Evolutionary conservation across 768 basidiomycete genomes (phyloP).

Genomic region (Chalciporus piperatus): DNA sequence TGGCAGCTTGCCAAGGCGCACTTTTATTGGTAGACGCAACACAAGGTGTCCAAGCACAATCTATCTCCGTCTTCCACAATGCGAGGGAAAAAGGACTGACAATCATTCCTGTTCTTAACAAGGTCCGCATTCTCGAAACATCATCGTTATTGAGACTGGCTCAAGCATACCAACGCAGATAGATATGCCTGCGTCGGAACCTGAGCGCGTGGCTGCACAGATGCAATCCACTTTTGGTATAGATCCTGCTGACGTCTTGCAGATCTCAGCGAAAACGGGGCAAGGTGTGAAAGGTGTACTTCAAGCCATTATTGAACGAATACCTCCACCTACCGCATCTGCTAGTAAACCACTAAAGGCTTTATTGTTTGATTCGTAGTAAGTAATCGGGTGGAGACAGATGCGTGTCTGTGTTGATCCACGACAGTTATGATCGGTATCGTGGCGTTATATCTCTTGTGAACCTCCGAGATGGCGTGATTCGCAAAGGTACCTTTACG

Average conservation of each 20-base stretch:
- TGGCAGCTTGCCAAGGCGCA: slow-evolving; percentile 93
- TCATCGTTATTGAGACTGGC: not conserved
- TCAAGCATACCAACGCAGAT: slow-evolving; percentile 48
- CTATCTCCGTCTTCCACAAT: slow-evolving; percentile 90
- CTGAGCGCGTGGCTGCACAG: slow-evolving; percentile 75
- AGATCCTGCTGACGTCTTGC: slow-evolving; percentile 67
- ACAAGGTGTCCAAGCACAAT: slow-evolving; percentile 97
- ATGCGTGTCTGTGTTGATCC: slow-evolving; percentile 8
- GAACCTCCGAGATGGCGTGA: slow-evolving; percentile 72
- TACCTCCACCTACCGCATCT: slow-evolving; percentile 74
- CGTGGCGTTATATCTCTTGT: slow-evolving; percentile 94
- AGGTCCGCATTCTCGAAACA: slow-evolving; percentile 43
- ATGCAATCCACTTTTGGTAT: slow-evolving; percentile 83
- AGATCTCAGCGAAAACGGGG: slow-evolving; percentile 92
- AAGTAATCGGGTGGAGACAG: slow-evolving; percentile 25
- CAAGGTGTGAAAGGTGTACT: slow-evolving; percentile 76
- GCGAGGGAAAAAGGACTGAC: slow-evolving; percentile 78
- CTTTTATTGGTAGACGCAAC: slow-evolving; percentile 88
- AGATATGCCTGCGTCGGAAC: slow-evolving; percentile 87
- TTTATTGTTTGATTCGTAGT: slow-evolving; percentile 93
- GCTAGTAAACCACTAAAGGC: slow-evolving; percentile 64
- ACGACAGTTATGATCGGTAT: slow-evolving; percentile 83
- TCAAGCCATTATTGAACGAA: slow-evolving; percentile 73
- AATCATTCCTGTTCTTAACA: slow-evolving; percentile 92
- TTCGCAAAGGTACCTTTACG: slow-evolving; percentile 66